Conservation (phyloP, 768 basidiomycete species). For the Lactarius sanguifluus region DNA sequence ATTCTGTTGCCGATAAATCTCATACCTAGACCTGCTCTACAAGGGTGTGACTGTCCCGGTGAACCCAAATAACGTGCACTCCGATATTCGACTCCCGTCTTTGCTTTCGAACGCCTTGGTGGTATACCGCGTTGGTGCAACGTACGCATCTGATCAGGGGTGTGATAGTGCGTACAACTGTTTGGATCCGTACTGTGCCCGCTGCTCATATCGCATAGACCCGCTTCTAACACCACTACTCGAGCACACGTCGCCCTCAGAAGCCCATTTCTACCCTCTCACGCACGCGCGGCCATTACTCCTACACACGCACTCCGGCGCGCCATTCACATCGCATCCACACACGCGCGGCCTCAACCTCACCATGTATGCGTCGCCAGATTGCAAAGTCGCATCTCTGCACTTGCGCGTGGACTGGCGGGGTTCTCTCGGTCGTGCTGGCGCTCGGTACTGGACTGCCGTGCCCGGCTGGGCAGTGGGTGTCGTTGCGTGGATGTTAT, state of each 20-base stretch:
- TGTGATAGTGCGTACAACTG: conserved; percentile 36
- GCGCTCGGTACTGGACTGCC: conserved; percentile 72
- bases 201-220: conserved; percentile 38
- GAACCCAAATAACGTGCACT: conserved; percentile 41
- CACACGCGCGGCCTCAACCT: conserved; percentile 48
- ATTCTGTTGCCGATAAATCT: conserved; percentile 18
- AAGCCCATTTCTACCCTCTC: conserved; percentile 63
- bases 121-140: conserved; percentile 57
- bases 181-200: background rate
- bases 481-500: conserved; percentile 58
- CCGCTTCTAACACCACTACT: conserved; percentile 64
- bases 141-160: conserved; percentile 22
- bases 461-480: conserved; percentile 74
- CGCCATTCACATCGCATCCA: conserved; percentile 54
- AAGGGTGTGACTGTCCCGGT: conserved; percentile 34
- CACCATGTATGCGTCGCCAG: conserved; percentile 57
- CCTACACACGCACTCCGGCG: conserved; percentile 69
- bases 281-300: conserved; percentile 42
- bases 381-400: conserved; percentile 50
- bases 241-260: conserved; percentile 63
- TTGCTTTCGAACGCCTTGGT: conserved; percentile 61
- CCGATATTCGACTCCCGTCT: conserved; percentile 51
- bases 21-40: conserved; percentile 19
- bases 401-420: conserved; percentile 66
- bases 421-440: conserved; percentile 67